Base-by-base conservation (phyloP, 2,329 filamentous ascomycete species). In the Beauveria pseudobassiana region DNA sequence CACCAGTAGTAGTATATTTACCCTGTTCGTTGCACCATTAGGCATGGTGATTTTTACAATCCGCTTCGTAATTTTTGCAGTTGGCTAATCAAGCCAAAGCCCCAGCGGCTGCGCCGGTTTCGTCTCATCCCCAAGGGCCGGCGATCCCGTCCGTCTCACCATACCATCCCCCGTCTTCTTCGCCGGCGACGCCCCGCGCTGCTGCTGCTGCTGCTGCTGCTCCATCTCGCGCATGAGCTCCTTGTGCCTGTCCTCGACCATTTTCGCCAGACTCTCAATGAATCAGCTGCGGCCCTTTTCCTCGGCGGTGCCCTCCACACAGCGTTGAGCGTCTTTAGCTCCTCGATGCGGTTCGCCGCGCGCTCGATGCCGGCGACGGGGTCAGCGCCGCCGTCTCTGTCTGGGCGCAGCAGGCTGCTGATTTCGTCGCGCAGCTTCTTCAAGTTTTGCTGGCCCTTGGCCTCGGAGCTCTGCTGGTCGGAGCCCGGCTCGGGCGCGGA, bases 231-330 rank as follows among this genome's bases (percentile, higher is more conserved):
- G 76, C 67, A 84, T 68, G 61, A 86, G 69, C 62, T 83, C 81
- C 65, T 76, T 76, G 65, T 82, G 82, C 62, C 79, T 79, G 65
- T 97, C 93, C 70, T 97, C 92, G 1, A 96, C 90, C 74, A 91
- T 82, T 77, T 87, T 91, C 40, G 87, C 86, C 68, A 99, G 73
- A 57, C 83, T 82, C 65, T 98, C 93, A 20, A 99, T 87, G 71
- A 97, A 92, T 69, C 85, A 89, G 10, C 77, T 77, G 59, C 95
- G 81, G 6, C 91, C 91, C 75, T 90, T 96, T 73, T 98, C 95
- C 76, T 99, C 95, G 0, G 90, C 89, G 2, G 95, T 97, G n/a
- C 92, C 92, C 89, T 93, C 93, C 95, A 99, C 24, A 99, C 87
- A n/a, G 77, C 77, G 4, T 86, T 85, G 65, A 98, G 76, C 64